Conservation (phyloP, 2,329 filamentous ascomycete species). For the Incumbomyces lentus region DNA sequence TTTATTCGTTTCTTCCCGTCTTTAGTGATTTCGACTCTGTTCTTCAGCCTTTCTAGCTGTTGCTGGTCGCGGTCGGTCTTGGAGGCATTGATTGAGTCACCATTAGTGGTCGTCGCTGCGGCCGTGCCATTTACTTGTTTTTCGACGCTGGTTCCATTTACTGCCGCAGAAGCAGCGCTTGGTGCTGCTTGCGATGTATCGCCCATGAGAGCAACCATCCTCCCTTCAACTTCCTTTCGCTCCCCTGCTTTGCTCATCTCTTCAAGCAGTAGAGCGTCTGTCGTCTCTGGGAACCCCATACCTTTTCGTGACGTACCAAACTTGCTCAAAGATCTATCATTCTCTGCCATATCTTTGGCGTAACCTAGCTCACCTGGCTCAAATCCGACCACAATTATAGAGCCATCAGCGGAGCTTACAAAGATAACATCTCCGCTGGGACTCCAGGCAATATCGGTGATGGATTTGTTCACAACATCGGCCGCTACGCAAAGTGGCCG, state of each 20-base stretch:
- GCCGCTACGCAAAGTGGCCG: constrained; percentile 82
- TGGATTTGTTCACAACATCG: constrained; percentile 79
- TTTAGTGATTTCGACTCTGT: constrained; percentile 86
- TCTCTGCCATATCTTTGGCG: constrained; percentile 75
- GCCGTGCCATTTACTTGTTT: constrained; percentile 5
- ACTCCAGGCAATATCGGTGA: constrained; percentile 88
- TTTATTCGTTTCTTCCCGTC: constrained; percentile 95
- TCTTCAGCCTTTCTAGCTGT: constrained; percentile 64
- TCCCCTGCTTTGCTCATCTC: constrained; percentile 88
- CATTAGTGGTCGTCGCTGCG: constrained; percentile 20
- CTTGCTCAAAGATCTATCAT: constrained; percentile 84
- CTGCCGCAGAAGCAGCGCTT: constrained; percentile 32
- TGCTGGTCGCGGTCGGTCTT: constrained; percentile 46
- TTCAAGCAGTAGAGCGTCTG: constrained; percentile 77
- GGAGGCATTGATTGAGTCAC: constrained; percentile 23
- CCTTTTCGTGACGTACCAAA: constrained; percentile 81
- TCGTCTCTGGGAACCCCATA: constrained; percentile 84
- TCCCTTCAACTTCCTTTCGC: constrained; percentile 75
- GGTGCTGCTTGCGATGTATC: constrained; percentile 48
- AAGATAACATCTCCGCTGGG: constrained; percentile 83
- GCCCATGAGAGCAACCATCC: constrained; percentile 98
- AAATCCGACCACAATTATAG: constrained; percentile 72
- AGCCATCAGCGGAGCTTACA: constrained; percentile 78
- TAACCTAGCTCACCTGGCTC: constrained; percentile 81
- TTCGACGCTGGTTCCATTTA: constrained; percentile 11